Evolutionary conservation across 768 basidiomycete genomes (phyloP).

Genomic region (Rhizopogon vesiculosus): DNA sequence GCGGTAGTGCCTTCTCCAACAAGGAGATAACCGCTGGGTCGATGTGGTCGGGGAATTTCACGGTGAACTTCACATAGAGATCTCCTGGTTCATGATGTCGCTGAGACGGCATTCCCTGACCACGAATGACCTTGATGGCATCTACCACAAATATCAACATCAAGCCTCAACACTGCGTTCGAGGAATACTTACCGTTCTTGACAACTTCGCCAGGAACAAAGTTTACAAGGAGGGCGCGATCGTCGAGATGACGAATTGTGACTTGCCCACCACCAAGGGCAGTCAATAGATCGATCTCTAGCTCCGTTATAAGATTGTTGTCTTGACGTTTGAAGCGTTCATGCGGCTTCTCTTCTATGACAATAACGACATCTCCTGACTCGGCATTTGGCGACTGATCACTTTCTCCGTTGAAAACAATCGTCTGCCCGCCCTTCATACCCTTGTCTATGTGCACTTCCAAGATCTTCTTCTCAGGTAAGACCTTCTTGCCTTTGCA

Average conservation of each 20-base stretch:
- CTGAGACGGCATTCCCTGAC: conserved; percentile 98
- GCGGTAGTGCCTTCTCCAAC: conserved; percentile 83
- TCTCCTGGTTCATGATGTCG: conserved; percentile 97
- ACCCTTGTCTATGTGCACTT: conserved; percentile 97
- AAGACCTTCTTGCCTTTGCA: conserved; percentile 96
- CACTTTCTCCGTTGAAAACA: conserved; percentile 84
- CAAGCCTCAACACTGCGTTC: not conserved
- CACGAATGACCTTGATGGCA: conserved; percentile 83
- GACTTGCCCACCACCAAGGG: conserved; percentile 89
- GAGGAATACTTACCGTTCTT: conserved; percentile 69
- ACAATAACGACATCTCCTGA: conserved; percentile 95
- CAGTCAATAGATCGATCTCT: conserved; percentile 92
- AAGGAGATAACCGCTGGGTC: conserved; percentile 59
- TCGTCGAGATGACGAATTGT: conserved; percentile 93
- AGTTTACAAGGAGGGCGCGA: conserved; percentile 75
- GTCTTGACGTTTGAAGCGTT: conserved; percentile 82
- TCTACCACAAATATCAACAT: conserved; percentile 38
- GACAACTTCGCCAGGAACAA: conserved; percentile 86
- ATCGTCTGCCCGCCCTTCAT: conserved; percentile 95
- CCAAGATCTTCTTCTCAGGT: conserved; percentile 93
- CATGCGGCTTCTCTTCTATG: conserved; percentile 89
- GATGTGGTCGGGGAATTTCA: conserved; percentile 86
- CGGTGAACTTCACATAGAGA: conserved; percentile 80
- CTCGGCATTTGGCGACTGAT: conserved; percentile 83
- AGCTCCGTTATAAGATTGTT: conserved; percentile 83